phyloP scores from a whole-genome alignment of 2,329 filamentous ascomycete genomes.

The Peltaster fructicola region DNA sequence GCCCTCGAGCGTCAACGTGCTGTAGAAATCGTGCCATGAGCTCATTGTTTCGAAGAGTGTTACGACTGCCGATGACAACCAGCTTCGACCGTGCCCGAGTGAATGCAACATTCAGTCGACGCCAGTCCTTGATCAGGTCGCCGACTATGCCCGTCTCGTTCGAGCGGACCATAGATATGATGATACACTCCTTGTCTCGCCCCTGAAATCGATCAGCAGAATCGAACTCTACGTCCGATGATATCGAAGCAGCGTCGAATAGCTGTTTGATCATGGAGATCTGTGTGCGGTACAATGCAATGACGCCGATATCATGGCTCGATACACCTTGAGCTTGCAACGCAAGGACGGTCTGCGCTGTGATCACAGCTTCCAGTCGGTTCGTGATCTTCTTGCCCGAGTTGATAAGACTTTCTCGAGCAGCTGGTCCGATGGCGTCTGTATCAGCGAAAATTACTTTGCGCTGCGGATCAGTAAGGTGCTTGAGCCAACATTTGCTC shows the following conservation, averaged over 20 bases:
- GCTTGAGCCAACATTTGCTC: slow-evolving; percentile 54
- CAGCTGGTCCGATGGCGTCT: slow-evolving; percentile 47
- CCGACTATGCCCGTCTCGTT: slow-evolving; percentile 75
- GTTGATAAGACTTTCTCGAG: slow-evolving; percentile 49
- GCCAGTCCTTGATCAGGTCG: slow-evolving; percentile 78
- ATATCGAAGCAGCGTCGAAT: slow-evolving; percentile 27
- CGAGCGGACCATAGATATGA: slow-evolving; percentile 72
- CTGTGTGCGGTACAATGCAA: slow-evolving; percentile 92
- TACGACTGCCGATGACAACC: slow-evolving; percentile 66
- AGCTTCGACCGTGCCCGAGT: slow-evolving; percentile 86
- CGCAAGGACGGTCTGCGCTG: slow-evolving; percentile 62
- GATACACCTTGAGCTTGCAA: slow-evolving; percentile 61
- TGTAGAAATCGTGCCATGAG: slow-evolving; percentile 60
- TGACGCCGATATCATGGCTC: slow-evolving; percentile 67
- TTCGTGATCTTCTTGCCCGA: slow-evolving; percentile 82
- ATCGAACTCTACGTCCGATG: slow-evolving; percentile 67
- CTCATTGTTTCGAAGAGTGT: slow-evolving; percentile 54
- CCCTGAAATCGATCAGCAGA: slow-evolving; percentile 96
- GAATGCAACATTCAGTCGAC: slow-evolving; percentile 87
- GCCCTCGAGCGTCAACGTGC: slow-evolving; percentile 60
- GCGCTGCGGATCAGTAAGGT: slow-evolving; percentile 48
- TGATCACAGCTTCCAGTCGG: slow-evolving; percentile 58
- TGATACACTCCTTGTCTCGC: slow-evolving; percentile 81
- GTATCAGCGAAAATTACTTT: slow-evolving; percentile 85
- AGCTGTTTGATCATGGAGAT: slow-evolving; percentile 63